Base-by-base conservation (phyloP, 192 early-diverging fungal genomes). In the Chytriomyces hyalinus region DNA sequence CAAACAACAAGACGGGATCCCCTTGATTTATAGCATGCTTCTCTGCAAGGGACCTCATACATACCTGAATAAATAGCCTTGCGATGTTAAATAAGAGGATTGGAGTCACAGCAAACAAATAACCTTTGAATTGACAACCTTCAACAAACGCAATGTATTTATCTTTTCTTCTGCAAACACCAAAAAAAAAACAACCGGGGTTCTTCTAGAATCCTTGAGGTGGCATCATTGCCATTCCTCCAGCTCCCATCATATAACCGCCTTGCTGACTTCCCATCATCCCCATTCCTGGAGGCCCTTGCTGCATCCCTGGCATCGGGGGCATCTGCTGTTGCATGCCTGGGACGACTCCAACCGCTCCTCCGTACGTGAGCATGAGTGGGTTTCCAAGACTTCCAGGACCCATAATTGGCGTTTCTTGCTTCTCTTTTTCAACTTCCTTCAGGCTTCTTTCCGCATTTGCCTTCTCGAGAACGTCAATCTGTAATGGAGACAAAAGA, bases 331-430 rank as follows among this genome's bases (percentile, higher is more conserved):
- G 71, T 44, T n/a, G 71, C 71, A 64, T 63, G 59, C 24, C 20
- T 48, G 71, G 60, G 2, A 47, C 17, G 6, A 17, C 36, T 13
- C 63, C 64, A 17, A 76, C 79, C 10, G 76, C 78, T 11, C 79
- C 83, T 28, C 84, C 88, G 75, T 87, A 89, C 10, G 91, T 93
- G 61, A 96, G 76, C 88, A 96, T 86, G 62, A 93, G 87, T 44
- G 90, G 91, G 57, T 90, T 90, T 43, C 93, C 93, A 67, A 96
- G 81, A 6, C 88, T 91, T 60, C 88, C 90, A 3, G 90, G 88
- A 60, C 67, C 76, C 69, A 92, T 82, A 49, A 94, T 87, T 51
- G 89, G 84, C 24, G 88, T 84, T 57, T 82, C 85, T 79, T 89
- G 88, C 80, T 90, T 90, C 71, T 85, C 87, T 70, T 86, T 85